Percentiles rank a stretch among this genome's conserved stretches.
Conservation (phyloP, 257 asterid species). For the Gentiana straminea region DNA sequence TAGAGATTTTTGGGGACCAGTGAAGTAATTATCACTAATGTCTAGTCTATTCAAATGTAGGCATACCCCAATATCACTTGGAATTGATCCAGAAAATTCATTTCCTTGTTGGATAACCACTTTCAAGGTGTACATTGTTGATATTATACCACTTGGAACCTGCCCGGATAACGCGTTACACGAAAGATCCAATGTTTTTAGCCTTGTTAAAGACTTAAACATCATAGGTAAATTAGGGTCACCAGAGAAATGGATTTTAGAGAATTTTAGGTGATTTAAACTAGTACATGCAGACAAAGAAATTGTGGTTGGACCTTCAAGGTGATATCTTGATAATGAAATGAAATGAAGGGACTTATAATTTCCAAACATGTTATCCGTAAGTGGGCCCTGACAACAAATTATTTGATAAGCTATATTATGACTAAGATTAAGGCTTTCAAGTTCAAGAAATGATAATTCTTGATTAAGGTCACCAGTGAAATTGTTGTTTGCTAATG, state of each 20-base stretch:
- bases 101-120: slow-evolving; percentile 40
- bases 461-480: slow-evolving; percentile 46
- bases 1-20: slow-evolving; percentile 13
- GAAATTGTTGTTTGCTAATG: slow-evolving; percentile 62
- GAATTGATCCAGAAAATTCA: slow-evolving; percentile 58
- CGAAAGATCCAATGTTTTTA: slow-evolving; percentile 69
- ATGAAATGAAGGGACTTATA: slow-evolving; percentile 41
- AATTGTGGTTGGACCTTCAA: slow-evolving; percentile 56
- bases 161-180: slow-evolving; percentile 44
- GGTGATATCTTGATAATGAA: slow-evolving; percentile 39
- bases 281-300: slow-evolving; percentile 30
- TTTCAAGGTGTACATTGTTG: slow-evolving; percentile 56
- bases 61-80: slow-evolving; percentile 62
- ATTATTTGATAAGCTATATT: slow-evolving; percentile 49
- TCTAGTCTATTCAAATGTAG: slow-evolving; percentile 56
- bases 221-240: slow-evolving; percentile 34
- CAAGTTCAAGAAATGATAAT: slow-evolving; percentile 34
- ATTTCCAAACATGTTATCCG: slow-evolving; percentile 32
- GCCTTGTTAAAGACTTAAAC: slow-evolving; percentile 45
- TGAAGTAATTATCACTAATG: slow-evolving; percentile 37
- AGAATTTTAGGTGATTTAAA: slow-evolving; percentile 57
- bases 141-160: slow-evolving; percentile 34
- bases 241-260: slow-evolving; percentile 64
- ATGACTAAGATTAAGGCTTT: slow-evolving; percentile 58
- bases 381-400: slow-evolving; percentile 50